Evolutionary conservation across 495 filamentous ascomycete genomes (phyloP), one percentile per base, ranked within the genome.

Genomic region (Aspergillus carlsbadensis): DNA sequence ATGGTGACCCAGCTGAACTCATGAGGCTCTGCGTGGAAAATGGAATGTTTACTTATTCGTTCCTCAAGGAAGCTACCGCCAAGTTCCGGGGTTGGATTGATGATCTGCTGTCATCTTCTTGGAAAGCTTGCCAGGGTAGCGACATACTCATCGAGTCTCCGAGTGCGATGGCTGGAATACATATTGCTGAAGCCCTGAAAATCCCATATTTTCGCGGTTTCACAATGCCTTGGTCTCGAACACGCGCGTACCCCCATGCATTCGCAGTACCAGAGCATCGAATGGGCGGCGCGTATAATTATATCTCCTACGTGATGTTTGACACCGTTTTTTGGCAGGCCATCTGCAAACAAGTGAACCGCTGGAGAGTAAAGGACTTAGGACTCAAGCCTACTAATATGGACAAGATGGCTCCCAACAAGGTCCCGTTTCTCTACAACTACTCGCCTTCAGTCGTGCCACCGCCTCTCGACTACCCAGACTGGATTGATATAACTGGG

Each of bases 131-230:
- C 62, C 85, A 97, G 70, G 87, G 84, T 43, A 89, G 87, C 47
- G 93, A 98, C 67, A 75, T 98, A 34, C 78, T 98, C 14, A 95
- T 98, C 47, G 94, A 98, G 61, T 93, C 89, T 40, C 94, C 94
- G n/a, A 92, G 87, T 59, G 92, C 95, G 40, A 98, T 98, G 94
- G 92, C 87, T 10, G 94, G 94, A 26, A 96, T 98, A 40, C 94
- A 98, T 68, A 97, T 98, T 57, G 94, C 94, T n/a, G 95, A 98
- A 73, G 92, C 92, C 6, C 80, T 98, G 5, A 79, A 81, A 31
- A 95, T 98, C 47, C 94, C 94, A 6, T 98, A 98, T 66, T 98
- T 98, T 79, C 85, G 94, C 57, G 95, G 92, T 0, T 98, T 98
- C 70, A 94, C 93, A 15, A 98, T 98, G 94, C 95, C 94, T 13